Base-by-base conservation (phyloP, 2,329 filamentous ascomycete species). In the Aspergillus sp. region DNA sequence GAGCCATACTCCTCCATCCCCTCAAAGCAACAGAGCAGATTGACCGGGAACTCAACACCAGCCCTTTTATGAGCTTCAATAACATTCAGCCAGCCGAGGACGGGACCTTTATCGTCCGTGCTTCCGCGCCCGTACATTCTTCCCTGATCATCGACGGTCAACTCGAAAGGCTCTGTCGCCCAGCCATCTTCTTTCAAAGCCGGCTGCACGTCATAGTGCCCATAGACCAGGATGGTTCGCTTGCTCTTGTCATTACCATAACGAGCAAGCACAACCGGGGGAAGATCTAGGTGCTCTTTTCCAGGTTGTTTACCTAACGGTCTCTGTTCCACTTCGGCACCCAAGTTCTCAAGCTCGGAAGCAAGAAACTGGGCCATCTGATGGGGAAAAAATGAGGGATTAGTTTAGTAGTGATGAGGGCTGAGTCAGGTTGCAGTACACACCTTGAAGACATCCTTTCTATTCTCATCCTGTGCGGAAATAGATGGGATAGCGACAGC, bases 1-100 rank as follows among this genome's bases (percentile, higher is more conserved):
- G 93, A 97, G 54, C 95, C 95, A 76, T 96, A 96, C 82, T 99
- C 95, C 81, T 99, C 95, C 95, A 99, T 99, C 52, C 95, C 95
- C 83, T 99, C 95, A 70, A 99, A 98, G 83, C 95, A 99, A 91
- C 97, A 98, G 66, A 99, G 86, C 67, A 99, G 84, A 81, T 99
- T 99, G 73, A 99, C 95, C 8, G 95, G 95, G 75, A 99, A 92
- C 54, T 97, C 94, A 49, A 98, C 83, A 59, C 91, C 91, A 38
- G 93, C 92, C 83, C 96, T 95, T 79, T 96, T 89, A 82, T 99
- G 95, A 44, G 95, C 93, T 80, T 99, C 93, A 66, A 99, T 98
- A 68, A 93, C 93, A 75, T 99, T 99, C 68, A 99, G 78, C 95
- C 95, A 99, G 70, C 95, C 95, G 58, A 99, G 83, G 25, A 99